Conservation (phyloP, 139 green algal genomes). For the Chlorella sp. region DNA sequence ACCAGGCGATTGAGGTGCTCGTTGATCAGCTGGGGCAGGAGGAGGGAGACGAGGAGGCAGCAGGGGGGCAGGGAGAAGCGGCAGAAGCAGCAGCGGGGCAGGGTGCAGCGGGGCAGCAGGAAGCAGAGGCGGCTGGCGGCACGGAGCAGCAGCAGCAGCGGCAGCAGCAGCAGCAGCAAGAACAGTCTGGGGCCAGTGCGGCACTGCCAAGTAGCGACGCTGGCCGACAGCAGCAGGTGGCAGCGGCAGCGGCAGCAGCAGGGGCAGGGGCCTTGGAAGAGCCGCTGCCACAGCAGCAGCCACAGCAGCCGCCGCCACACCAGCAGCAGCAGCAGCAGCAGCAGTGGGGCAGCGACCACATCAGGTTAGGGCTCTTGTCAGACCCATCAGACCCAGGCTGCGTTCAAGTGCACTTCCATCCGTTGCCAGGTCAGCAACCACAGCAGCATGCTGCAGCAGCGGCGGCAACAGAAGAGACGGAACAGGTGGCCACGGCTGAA, state of each 20-base stretch:
- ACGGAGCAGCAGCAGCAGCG: neutral
- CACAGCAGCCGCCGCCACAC: neutral
- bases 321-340: neutral
- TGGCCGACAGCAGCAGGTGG: neutral
- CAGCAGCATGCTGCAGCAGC: neutral
- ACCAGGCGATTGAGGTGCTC: conserved; percentile 63
- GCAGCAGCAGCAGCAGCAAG: neutral
- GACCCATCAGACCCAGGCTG: neutral
- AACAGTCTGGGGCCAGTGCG: conserved; percentile 16
- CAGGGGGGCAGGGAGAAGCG: neutral
- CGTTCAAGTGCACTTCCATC: neutral
- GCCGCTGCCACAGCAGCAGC: neutral
- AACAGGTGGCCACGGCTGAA: neutral
- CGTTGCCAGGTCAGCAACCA: neutral
- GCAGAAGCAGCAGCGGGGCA: neutral
- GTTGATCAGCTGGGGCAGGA: conserved; percentile 49
- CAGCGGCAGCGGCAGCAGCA: neutral
- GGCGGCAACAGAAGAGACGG: neutral
- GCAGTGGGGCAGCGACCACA: too few relatives aligned
- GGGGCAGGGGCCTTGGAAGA: neutral
- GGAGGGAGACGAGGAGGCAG: neutral
- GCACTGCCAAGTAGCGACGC: neutral
- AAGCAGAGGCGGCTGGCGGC: neutral
- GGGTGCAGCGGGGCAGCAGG: conserved; percentile 17
- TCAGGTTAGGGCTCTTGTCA: neutral